A percentile compares a stretch with the other conserved stretches of the same genome.
Conservation (phyloP, 345 rosid genomes). For the Populus pruinosa region DNA sequence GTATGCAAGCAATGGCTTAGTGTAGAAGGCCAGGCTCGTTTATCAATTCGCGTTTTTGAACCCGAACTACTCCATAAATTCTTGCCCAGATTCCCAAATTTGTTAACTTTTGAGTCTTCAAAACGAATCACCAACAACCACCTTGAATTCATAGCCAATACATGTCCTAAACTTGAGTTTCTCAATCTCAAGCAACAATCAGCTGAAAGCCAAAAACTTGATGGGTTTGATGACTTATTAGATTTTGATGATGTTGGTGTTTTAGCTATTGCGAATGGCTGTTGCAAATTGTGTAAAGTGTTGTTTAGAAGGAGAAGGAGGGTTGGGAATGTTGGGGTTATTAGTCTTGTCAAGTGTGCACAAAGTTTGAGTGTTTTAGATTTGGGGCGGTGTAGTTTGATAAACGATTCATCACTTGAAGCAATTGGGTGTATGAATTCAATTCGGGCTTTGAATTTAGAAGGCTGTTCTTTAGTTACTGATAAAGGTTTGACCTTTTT, state of each 20-base stretch:
- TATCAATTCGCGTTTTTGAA: constrained; percentile 35
- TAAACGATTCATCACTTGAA: constrained; percentile 34
- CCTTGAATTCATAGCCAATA: constrained; percentile 30
- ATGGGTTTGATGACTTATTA: neutral
- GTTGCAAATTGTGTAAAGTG: constrained; percentile 25
- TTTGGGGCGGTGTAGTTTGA: constrained; percentile 37
- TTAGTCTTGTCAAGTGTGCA: constrained; percentile 21
- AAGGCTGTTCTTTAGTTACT: constrained; percentile 35
- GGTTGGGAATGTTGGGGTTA: constrained; percentile 32
- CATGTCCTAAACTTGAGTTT: constrained; percentile 31
- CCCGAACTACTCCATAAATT: constrained; percentile 29
- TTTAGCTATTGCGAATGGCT: constrained; percentile 32
- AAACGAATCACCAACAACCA: constrained; percentile 22
- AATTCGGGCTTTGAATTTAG: constrained; percentile 34
- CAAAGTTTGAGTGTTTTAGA: constrained; percentile 31
- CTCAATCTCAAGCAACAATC: constrained; percentile 20
- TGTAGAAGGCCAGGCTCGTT: constrained; percentile 37
- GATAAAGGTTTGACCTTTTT: constrained; percentile 32
- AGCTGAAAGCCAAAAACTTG: neutral
- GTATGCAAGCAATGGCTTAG: constrained; percentile 47
- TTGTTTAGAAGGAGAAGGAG: constrained; percentile 33
- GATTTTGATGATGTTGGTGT: constrained; percentile 34
- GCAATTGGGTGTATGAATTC: constrained; percentile 22
- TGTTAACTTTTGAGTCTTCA: constrained; percentile 18
- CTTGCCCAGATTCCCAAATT: constrained; percentile 48